phyloP scores from a whole-genome alignment of 1,284 basidiomycete species.

The Puccinia hordei region DNA sequence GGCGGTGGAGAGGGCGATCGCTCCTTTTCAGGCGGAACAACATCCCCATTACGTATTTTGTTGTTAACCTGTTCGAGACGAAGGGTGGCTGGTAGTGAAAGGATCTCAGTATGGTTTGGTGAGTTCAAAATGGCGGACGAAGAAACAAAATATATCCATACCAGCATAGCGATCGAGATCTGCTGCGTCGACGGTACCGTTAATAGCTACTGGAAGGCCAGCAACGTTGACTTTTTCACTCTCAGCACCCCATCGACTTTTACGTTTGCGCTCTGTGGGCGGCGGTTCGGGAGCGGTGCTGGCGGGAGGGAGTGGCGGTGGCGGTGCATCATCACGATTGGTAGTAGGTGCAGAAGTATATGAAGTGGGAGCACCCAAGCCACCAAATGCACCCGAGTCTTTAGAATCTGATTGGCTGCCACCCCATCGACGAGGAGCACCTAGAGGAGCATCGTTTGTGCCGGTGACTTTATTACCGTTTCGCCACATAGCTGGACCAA shows the following conservation, averaged over 20 bases:
- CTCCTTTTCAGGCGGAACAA: slow-evolving; percentile 92
- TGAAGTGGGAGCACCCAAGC: slow-evolving; percentile 46
- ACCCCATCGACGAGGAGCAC: slow-evolving; percentile 47
- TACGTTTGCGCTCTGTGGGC: slow-evolving; percentile 66
- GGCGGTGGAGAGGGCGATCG: slow-evolving; percentile 94
- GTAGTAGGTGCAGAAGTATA: slow-evolving; percentile 46
- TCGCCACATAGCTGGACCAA: slow-evolving; percentile 22
- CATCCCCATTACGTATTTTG: slow-evolving; percentile 88
- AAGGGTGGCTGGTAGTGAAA: slow-evolving; percentile 72
- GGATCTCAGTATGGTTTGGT: not conserved
- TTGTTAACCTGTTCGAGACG: slow-evolving; percentile 95
- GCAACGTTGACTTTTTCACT: slow-evolving; percentile 66
- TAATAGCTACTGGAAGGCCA: slow-evolving; percentile 84
- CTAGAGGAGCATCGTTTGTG: slow-evolving; percentile 48
- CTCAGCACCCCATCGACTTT: slow-evolving; percentile 91
- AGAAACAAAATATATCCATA: not conserved
- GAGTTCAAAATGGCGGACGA: not conserved
- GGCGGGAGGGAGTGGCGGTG: slow-evolving; percentile 35
- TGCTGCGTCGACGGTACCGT: slow-evolving; percentile 80
- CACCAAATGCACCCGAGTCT: slow-evolving; percentile 50
- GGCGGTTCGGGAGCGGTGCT: slow-evolving; percentile 34
- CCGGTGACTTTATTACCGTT: slow-evolving; percentile 49
- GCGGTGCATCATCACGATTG: slow-evolving; percentile 44
- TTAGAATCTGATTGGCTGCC: slow-evolving; percentile 38
- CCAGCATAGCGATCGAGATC: slow-evolving; percentile 84